Evolutionary conservation across 768 basidiomycete species (phyloP).

Genomic region (Calocera cornea): DNA sequence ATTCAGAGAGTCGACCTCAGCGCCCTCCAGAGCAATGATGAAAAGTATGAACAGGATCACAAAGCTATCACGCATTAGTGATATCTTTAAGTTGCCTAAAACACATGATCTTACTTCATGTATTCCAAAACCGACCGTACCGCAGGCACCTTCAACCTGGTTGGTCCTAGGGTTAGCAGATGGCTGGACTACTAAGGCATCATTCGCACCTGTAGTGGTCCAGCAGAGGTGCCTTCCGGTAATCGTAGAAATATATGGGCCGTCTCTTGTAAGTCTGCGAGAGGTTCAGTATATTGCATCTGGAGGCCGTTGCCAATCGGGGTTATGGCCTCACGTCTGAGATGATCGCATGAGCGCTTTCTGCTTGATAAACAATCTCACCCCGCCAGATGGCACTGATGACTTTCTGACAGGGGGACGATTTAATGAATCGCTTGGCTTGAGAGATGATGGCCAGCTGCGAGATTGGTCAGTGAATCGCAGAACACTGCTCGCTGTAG

Average conservation of each 20-base stretch:
- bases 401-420: conserved; percentile 77
- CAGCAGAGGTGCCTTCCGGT: conserved; percentile 75
- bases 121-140: conserved; percentile 86
- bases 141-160: conserved; percentile 80
- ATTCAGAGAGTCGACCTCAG: conserved; percentile 49
- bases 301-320: background rate
- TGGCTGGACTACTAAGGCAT: background rate
- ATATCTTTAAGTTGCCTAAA: background rate
- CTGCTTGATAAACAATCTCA: conserved; percentile 79
- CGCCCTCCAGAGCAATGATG: conserved; percentile 64
- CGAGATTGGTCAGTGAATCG: background rate
- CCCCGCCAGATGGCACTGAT: conserved; percentile 46
- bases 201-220: conserved; percentile 79
- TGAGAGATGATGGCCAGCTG: conserved; percentile 63
- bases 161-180: background rate
- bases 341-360: conserved; percentile 77
- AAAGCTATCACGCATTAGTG: conserved; percentile 38
- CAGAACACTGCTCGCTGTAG: background rate
- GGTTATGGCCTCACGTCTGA: conserved; percentile 50
- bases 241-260: conserved; percentile 83
- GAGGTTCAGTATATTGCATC: conserved; percentile 6
- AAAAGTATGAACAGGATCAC: conserved; percentile 67
- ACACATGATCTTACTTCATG: conserved; percentile 43
- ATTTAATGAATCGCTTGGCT: conserved; percentile 81
- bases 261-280: conserved; percentile 79